phyloP scores from a whole-genome alignment of 2,329 filamentous ascomycete species.

The Incumbomyces delicatus region DNA sequence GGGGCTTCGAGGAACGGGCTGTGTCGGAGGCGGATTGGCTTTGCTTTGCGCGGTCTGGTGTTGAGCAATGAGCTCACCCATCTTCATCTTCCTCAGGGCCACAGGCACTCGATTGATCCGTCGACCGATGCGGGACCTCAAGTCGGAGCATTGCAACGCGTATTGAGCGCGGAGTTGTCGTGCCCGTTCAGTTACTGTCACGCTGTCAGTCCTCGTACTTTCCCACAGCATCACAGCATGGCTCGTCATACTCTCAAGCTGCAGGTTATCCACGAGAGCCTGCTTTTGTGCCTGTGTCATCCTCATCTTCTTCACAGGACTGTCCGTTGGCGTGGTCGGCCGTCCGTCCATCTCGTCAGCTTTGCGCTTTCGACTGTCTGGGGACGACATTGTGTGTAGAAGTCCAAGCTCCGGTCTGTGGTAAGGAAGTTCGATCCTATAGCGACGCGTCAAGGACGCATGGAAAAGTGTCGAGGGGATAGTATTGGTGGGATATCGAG shows the following conservation, averaged over 20 bases:
- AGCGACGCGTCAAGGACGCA: background rate
- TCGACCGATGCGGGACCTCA: constrained; percentile 79
- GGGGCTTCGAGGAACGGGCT: constrained; percentile 14
- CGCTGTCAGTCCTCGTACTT: background rate
- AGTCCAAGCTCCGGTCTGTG: no score
- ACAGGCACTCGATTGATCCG: constrained; percentile 86
- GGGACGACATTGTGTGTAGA: no score
- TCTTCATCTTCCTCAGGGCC: constrained; percentile 65
- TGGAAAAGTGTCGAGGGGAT: background rate
- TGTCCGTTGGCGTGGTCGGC: constrained; percentile 38
- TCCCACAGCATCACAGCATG: no score
- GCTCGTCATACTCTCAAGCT: constrained; percentile 65
- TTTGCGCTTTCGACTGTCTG: constrained; percentile 28
- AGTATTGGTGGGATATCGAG: background rate
- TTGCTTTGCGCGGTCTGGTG: constrained; percentile 34
- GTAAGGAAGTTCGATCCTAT: no score
- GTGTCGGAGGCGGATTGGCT: constrained; percentile 23
- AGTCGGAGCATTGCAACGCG: constrained; percentile 73
- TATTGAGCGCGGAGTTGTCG: constrained; percentile 83
- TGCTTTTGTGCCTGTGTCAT: constrained; percentile 69
- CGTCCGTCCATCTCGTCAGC: constrained; percentile 31
- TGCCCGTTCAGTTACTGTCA: constrained; percentile 76
- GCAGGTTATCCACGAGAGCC: constrained; percentile 76
- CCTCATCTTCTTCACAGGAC: constrained; percentile 51
- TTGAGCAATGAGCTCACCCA: constrained; percentile 57